phyloP scores from a whole-genome alignment of 148 eudicot species.

The Nepenthes gracilis region DNA sequence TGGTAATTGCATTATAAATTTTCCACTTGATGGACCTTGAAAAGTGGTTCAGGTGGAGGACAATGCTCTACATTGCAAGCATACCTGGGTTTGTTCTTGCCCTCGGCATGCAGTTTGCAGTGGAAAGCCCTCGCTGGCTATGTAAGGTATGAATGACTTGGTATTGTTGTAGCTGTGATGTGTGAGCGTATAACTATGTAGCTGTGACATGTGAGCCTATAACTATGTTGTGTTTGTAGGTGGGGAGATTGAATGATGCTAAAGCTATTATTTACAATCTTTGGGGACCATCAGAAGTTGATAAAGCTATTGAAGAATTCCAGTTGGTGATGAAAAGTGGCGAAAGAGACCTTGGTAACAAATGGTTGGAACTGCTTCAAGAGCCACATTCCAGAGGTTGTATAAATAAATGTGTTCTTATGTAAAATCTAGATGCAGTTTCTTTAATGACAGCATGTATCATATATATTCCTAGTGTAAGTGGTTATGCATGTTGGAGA shows the following conservation, averaged over 20 bases:
- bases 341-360: conserved; percentile 37
- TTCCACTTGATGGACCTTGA: background rate
- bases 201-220: no score
- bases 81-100: conserved; percentile 57
- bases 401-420: background rate
- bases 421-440: no score
- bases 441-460: no score
- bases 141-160: conserved; percentile 42
- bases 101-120: conserved; percentile 70
- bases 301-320: conserved; percentile 60
- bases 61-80: conserved; percentile 57
- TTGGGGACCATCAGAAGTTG: conserved; percentile 66
- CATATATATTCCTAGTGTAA: no score
- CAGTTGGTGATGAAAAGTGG: conserved; percentile 35
- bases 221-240: conserved; percentile 16
- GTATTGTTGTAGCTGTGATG: background rate
- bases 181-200: no score
- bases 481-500: no score
- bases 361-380: conserved; percentile 65
- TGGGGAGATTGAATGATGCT: conserved; percentile 59
- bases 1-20: no score
- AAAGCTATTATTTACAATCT: conserved; percentile 33
- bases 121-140: conserved; percentile 83
- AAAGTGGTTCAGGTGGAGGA: conserved; percentile 58
- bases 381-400: conserved; percentile 79